Evolutionary conservation across 2,329 filamentous ascomycete species (phyloP).

Genomic region (Cytospora leucostoma): DNA sequence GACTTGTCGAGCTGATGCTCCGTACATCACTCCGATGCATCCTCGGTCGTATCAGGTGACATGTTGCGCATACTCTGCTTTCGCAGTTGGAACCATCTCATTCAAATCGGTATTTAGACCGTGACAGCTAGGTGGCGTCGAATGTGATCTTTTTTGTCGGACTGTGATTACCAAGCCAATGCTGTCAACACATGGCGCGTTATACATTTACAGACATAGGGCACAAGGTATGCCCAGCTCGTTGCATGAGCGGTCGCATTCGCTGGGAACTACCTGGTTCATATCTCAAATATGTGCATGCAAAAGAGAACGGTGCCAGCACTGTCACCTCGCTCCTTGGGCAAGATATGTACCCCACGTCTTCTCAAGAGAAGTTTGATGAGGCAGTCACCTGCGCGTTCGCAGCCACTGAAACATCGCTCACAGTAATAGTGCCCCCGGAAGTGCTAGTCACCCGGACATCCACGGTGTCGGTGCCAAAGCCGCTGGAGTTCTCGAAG

Average conservation of each 20-base stretch:
- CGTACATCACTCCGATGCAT: too few species aligned
- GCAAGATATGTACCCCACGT: background rate
- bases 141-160: background rate
- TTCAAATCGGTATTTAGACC: too few species aligned
- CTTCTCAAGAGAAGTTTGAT: constrained; percentile 36
- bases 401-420: constrained; percentile 47
- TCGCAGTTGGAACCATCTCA: too few species aligned
- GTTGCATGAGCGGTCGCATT: too few species aligned
- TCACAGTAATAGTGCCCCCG: constrained; percentile 54
- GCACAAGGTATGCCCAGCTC: background rate
- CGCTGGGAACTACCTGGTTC: background rate
- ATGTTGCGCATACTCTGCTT: background rate
- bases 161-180: background rate
- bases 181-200: background rate
- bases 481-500: constrained; percentile 61
- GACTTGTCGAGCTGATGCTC: too few species aligned
- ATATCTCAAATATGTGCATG: constrained; percentile 19
- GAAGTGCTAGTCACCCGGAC: constrained; percentile 56
- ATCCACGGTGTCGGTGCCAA: constrained; percentile 54
- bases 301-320: background rate
- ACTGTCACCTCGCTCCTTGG: background rate
- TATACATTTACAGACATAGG: background rate
- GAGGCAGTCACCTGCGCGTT: constrained; percentile 35
- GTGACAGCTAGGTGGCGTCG: background rate
- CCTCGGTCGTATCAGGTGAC: background rate